A percentile compares a stretch with the other conserved stretches of the same genome.
phyloP scores from a whole-genome alignment of 768 basidiomycete genomes.

The Termitomyces sp. region DNA sequence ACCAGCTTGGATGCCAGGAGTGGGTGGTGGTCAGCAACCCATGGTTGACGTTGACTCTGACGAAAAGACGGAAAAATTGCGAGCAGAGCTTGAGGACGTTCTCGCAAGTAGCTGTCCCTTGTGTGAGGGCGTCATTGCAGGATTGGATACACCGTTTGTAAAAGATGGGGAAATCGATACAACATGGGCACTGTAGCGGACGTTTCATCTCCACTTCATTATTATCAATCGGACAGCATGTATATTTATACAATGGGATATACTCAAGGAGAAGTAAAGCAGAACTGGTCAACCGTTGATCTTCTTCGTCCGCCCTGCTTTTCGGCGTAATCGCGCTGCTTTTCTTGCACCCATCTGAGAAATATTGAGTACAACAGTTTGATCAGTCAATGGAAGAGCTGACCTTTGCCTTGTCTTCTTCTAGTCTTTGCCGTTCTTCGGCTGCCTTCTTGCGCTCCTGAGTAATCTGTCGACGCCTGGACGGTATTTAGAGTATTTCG shows the following conservation, averaged over 20 bases:
- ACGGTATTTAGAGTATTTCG: conserved; percentile 2
- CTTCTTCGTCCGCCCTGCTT: conserved; percentile 75
- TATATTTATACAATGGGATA: conserved; percentile 5
- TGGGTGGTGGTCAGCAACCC: conserved; percentile 49
- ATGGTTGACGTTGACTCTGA: conserved; percentile 49
- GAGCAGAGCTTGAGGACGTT: conserved; percentile 84
- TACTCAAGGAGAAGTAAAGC: conserved; percentile 3
- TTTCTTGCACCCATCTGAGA: conserved; percentile 77
- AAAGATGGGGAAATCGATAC: conserved; percentile 73
- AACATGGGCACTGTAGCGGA: conserved; percentile 65
- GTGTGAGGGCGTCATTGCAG: conserved; percentile 86
- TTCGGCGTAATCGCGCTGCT: conserved; percentile 68
- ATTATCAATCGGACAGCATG: conserved; percentile 8
- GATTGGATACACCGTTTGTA: conserved; percentile 86
- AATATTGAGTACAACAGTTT: neutral
- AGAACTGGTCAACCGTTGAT: conserved; percentile 56
- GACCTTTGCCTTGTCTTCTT: conserved; percentile 66
- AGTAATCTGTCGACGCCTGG: conserved; percentile 65
- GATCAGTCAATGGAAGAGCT: conserved; percentile 9
- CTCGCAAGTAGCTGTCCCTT: conserved; percentile 88
- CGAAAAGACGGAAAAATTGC: conserved; percentile 67
- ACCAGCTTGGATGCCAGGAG: conserved; percentile 74
- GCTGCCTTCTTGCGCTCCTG: conserved; percentile 67
- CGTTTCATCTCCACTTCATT: neutral
- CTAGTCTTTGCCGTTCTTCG: conserved; percentile 66